A percentile compares a stretch with the other conserved stretches of the same genome.
phyloP scores from a whole-genome alignment of 257 asterid genomes.

The Nicotiana sylvestris region DNA sequence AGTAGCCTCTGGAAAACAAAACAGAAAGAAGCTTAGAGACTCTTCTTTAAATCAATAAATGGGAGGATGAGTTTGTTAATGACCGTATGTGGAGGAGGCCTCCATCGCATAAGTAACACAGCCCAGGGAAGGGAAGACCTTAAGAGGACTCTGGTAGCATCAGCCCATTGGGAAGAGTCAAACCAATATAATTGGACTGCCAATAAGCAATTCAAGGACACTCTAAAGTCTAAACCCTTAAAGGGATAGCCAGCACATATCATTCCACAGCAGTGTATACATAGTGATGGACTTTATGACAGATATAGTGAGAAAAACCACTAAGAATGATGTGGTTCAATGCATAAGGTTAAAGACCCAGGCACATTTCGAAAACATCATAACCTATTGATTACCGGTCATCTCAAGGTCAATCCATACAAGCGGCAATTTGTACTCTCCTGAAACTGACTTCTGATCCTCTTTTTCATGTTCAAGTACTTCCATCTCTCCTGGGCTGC shows the following conservation, averaged over 20 bases:
- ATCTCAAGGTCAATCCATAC: conserved; percentile 98
- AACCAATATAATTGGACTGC: neutral
- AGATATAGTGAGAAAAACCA: neutral
- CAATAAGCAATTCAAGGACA: conserved; percentile 4
- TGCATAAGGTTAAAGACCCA: conserved; percentile 76
- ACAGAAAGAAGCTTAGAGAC: conserved; percentile 28
- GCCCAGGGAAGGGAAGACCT: neutral
- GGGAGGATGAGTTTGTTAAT: neutral
- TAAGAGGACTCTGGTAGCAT: neutral
- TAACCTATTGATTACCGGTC: conserved; percentile 52
- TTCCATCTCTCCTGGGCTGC: conserved; percentile 24
- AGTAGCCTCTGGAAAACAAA: conserved; percentile 35
- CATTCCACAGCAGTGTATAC: conserved; percentile 6
- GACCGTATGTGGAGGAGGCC: neutral
- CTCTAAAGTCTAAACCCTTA: conserved; percentile 7
- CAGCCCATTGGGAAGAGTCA: neutral
- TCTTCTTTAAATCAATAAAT: conserved; percentile 11
- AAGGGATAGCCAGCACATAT: neutral
- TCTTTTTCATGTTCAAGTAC: conserved; percentile 24
- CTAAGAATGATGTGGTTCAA: conserved; percentile 45
- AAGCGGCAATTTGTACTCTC: conserved; percentile 68
- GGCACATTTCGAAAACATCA: conserved; percentile 60
- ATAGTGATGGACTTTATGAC: conserved; percentile 7
- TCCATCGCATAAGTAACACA: neutral
- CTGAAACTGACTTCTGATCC: conserved; percentile 21